phyloP scores from a whole-genome alignment of 2,329 filamentous ascomycete genomes.

The Pestalotiopsis sp. region DNA sequence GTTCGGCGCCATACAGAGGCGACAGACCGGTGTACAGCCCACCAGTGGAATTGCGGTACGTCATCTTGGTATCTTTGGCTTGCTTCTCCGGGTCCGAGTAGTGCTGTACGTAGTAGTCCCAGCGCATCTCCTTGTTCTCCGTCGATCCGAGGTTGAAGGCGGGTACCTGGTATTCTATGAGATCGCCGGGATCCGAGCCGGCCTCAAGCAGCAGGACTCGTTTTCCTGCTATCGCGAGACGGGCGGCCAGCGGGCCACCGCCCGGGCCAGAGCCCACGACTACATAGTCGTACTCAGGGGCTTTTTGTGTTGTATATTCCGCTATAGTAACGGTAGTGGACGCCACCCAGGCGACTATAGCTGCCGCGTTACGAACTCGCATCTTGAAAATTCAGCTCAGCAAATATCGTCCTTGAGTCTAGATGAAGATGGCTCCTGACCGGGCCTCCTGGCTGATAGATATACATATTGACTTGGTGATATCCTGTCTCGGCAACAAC shows the following conservation, averaged over 20 bases:
- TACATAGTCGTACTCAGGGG: constrained; percentile 50
- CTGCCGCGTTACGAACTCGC: neutral
- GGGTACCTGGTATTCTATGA: constrained; percentile 26
- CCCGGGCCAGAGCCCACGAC: constrained; percentile 57
- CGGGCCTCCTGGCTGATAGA: neutral
- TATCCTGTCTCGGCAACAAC: no score
- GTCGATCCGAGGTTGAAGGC: constrained; percentile 23
- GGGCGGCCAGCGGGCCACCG: constrained; percentile 49
- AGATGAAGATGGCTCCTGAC: neutral
- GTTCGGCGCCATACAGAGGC: constrained; percentile 22
- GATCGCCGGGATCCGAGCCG: constrained; percentile 29
- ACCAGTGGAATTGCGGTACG: constrained; percentile 38
- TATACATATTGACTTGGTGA: neutral
- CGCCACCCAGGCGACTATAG: neutral
- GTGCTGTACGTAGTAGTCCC: constrained; percentile 66
- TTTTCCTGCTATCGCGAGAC: constrained; percentile 52
- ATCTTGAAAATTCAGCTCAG: neutral
- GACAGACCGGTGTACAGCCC: constrained; percentile 33
- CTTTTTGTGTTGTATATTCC: neutral
- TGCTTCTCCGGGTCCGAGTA: constrained; percentile 54
- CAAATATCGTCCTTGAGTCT: neutral
- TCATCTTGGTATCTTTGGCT: constrained; percentile 53
- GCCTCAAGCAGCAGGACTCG: constrained; percentile 55
- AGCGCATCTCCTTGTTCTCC: constrained; percentile 35
- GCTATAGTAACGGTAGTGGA: neutral